Percentiles rank a stretch among this genome's conserved stretches.
phyloP scores from a whole-genome alignment of 176 grass and related monocot species.

The Avena sativa region DNA sequence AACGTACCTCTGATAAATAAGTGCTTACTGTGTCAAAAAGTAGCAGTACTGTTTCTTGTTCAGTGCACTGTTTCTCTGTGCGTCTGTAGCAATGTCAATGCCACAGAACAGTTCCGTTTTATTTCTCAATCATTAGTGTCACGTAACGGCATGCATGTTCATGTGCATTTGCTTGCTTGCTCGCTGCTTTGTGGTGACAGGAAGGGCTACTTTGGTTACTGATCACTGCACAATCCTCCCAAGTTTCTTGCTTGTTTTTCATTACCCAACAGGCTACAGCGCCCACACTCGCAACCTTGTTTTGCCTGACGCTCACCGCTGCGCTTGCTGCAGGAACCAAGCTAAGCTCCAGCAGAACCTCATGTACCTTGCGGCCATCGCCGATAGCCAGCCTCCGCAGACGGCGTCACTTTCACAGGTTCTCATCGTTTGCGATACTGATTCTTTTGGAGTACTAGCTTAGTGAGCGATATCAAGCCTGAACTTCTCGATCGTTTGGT shows the following conservation, averaged over 20 bases:
- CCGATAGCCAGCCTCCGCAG: conserved; percentile 92
- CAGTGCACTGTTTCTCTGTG: conserved; percentile 32
- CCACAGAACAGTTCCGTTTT: conserved; percentile 18
- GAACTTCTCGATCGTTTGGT: not conserved
- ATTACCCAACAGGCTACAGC: conserved; percentile 18
- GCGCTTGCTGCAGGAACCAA: conserved; percentile 72
- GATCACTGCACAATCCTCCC: not conserved
- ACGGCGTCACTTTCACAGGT: conserved; percentile 74
- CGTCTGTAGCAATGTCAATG: conserved; percentile 34
- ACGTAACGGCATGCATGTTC: conserved; percentile 40
- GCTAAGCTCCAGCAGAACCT: conserved; percentile 98
- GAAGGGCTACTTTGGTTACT: not conserved
- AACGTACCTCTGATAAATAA: conserved; percentile 4
- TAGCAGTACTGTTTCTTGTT: conserved; percentile 30
- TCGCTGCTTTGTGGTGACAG: not conserved
- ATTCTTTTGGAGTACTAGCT: not conserved
- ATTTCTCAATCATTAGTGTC: conserved; percentile 20
- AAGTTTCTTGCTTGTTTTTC: not conserved
- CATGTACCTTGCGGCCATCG: conserved; percentile 98
- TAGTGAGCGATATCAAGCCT: not conserved
- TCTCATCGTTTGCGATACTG: not conserved
- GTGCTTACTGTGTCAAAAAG: conserved; percentile 19
- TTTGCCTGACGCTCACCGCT: conserved; percentile 27
- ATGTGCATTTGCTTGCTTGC: conserved; percentile 27
- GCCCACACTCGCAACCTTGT: not conserved